phyloP scores from a whole-genome alignment of 1,284 basidiomycete genomes.

The Spongispora temasekensis region DNA sequence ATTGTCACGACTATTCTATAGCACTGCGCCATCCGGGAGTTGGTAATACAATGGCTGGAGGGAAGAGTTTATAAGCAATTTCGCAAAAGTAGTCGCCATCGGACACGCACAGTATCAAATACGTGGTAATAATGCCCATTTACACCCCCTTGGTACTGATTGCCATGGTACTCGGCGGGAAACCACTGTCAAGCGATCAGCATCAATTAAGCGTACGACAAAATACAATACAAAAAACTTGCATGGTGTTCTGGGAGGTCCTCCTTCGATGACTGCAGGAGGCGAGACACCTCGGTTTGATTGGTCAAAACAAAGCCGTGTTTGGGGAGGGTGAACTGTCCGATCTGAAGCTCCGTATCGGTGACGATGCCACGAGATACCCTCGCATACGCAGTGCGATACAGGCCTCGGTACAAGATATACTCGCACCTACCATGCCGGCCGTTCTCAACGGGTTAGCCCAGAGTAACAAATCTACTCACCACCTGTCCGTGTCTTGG shows the following conservation, averaged over 20 bases:
- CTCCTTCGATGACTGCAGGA: constrained; percentile 68
- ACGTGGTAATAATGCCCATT: constrained; percentile 78
- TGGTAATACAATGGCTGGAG: constrained; percentile 69
- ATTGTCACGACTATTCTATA: constrained; percentile 45
- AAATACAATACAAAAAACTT: constrained; percentile 25
- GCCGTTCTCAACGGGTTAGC: background rate
- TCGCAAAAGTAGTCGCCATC: background rate
- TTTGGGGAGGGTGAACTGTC: constrained; percentile 75
- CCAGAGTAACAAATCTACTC: constrained; percentile 16
- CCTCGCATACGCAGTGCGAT: constrained; percentile 76
- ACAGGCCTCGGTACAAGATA: constrained; percentile 80
- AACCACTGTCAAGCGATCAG: constrained; percentile 59
- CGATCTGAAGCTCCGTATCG: constrained; percentile 78
- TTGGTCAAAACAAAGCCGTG: constrained; percentile 56
- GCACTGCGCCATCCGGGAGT: constrained; percentile 52
- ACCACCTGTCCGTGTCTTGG: constrained; percentile 74
- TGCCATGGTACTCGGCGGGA: constrained; percentile 67
- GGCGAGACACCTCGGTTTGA: constrained; percentile 62
- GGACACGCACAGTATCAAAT: constrained; percentile 58
- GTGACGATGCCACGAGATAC: constrained; percentile 73
- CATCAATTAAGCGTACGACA: background rate
- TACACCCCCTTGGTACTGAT: constrained; percentile 52
- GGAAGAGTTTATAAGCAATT: constrained; percentile 3
- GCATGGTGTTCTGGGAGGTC: constrained; percentile 65
- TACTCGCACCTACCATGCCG: constrained; percentile 83